Conservation (phyloP, 805 yeast genomes). For the Peterozyma toletana region DNA sequence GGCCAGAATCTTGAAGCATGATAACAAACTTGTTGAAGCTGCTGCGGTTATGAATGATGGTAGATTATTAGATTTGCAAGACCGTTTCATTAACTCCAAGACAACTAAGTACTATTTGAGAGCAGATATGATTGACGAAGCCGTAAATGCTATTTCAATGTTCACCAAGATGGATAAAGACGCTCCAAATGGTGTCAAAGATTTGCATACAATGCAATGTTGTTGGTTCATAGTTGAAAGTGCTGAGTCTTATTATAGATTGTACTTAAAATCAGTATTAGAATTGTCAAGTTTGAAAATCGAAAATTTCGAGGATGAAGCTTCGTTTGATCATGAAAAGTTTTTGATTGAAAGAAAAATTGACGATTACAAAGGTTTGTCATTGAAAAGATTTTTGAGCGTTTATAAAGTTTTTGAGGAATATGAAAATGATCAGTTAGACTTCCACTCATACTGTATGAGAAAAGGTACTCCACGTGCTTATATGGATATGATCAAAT, state of each 20-base stretch:
- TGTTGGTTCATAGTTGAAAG: slow-evolving; percentile 81
- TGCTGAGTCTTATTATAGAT: slow-evolving; percentile 73
- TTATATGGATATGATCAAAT: slow-evolving; percentile 64
- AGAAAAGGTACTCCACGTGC: slow-evolving; percentile 87
- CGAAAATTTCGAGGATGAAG: slow-evolving; percentile 11
- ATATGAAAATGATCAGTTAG: slow-evolving; percentile 79
- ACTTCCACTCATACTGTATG: slow-evolving; percentile 89
- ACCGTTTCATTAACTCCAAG: slow-evolving; percentile 84
- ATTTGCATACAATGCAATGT: slow-evolving; percentile 85
- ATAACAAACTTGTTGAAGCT: slow-evolving; percentile 57
- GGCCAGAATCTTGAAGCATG: slow-evolving; percentile 73
- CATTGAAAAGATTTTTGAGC: slow-evolving; percentile 71
- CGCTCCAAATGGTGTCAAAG: slow-evolving; percentile 78
- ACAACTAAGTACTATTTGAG: slow-evolving; percentile 78
- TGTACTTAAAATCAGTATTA: slow-evolving; percentile 28
- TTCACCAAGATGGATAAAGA: slow-evolving; percentile 77
- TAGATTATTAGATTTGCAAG: slow-evolving; percentile 75
- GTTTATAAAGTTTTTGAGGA: slow-evolving; percentile 62
- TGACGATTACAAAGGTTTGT: slow-evolving; percentile 52
- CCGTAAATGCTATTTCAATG: slow-evolving; percentile 63
- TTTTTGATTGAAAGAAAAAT: slow-evolving; percentile 35
- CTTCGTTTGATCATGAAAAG: slow-evolving; percentile 21
- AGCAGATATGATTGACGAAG: slow-evolving; percentile 67
- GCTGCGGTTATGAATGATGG: slow-evolving; percentile 62
- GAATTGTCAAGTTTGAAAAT: slow-evolving; percentile 8